Conservation (phyloP, 1,284 basidiomycete genomes). For the Gymnopus androsaceus region DNA sequence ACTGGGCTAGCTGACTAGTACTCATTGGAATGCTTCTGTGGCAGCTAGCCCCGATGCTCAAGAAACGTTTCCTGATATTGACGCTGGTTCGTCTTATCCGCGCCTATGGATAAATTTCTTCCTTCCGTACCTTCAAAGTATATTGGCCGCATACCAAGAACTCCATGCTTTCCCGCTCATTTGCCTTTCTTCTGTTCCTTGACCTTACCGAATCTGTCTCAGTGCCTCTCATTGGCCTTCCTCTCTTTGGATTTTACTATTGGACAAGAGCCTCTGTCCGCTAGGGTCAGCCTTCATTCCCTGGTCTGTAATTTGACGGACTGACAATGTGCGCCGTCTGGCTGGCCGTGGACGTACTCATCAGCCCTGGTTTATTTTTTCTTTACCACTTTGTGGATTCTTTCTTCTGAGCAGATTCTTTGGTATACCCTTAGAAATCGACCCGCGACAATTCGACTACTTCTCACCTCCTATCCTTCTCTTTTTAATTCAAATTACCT, state of each 20-base stretch:
- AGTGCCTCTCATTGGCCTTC: not conserved
- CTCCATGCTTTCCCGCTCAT: constrained; percentile 1
- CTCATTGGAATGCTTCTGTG: constrained; percentile 1
- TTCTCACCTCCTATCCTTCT: constrained; percentile 3
- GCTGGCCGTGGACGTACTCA: not conserved
- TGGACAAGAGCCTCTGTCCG: not conserved
- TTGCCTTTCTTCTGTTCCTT: constrained; percentile 10
- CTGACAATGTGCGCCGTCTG: not conserved
- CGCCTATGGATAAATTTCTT: not conserved
- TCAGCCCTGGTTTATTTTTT: not conserved
- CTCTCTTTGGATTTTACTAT: not conserved
- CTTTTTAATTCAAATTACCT: not conserved
- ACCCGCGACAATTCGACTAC: too few relatives aligned
- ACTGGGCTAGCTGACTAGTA: not conserved
- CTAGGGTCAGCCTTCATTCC: not conserved
- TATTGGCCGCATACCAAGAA: not conserved
- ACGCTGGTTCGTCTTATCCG: constrained; percentile 3
- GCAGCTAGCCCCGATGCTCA: constrained; percentile 1
- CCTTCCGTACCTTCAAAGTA: not conserved
- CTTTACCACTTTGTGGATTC: not conserved
- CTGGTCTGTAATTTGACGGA: not conserved
- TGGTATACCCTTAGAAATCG: constrained; percentile 1
- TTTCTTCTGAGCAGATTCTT: not conserved
- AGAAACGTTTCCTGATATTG: constrained; percentile 5
- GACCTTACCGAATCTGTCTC: constrained; percentile 3